Base-by-base conservation (phyloP, 768 basidiomycete species). In the Pleurotus salmoneostramineus region DNA sequence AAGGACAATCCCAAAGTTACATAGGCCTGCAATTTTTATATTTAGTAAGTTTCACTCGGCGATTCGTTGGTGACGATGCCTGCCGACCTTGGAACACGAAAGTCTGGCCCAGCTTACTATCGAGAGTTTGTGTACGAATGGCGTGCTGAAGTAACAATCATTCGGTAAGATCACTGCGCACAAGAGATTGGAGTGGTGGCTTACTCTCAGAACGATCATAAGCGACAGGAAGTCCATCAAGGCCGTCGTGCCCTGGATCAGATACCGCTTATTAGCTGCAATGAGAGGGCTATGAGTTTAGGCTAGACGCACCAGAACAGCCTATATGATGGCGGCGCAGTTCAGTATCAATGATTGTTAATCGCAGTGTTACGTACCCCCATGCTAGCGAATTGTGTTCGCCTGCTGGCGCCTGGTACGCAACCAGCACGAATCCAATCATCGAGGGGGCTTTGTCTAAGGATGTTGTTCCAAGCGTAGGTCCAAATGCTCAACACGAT, bases 1-100 rank as follows among this genome's bases (percentile, higher is more conserved):
- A 11, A 57, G 61, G 57, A 68, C 62, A 12, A 63, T 33, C 8
- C 59, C 57, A 44, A 64, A 67, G 12, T 58, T 62, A 33, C 57
- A 52, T 5, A 64, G 40, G 3, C 62, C 65, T 66, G 54, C 46
- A n/a, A n/a, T n/a, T n/a, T n/a, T n/a, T n/a, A n/a, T n/a, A n/a
- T n/a, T n/a, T n/a, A n/a, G n/a, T n/a, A n/a, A n/a, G n/a, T n/a
- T n/a, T n/a, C n/a, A n/a, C n/a, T n/a, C n/a, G n/a, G n/a, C n/a
- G n/a, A n/a, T n/a, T n/a, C n/a, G n/a, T n/a, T n/a, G n/a, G n/a
- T n/a, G n/a, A n/a, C n/a, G n/a, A n/a, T n/a, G n/a, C n/a, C n/a
- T n/a, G n/a, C n/a, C n/a, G n/a, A n/a, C 68, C 62, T 62, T 67
- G 66, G 4, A 33, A 15, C 21, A 69, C 27, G 57, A 67, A 67